Percentiles rank a stretch among this genome's conserved stretches.
phyloP scores from a whole-genome alignment of 768 basidiomycete species.

The Boletus tomentosulus region DNA sequence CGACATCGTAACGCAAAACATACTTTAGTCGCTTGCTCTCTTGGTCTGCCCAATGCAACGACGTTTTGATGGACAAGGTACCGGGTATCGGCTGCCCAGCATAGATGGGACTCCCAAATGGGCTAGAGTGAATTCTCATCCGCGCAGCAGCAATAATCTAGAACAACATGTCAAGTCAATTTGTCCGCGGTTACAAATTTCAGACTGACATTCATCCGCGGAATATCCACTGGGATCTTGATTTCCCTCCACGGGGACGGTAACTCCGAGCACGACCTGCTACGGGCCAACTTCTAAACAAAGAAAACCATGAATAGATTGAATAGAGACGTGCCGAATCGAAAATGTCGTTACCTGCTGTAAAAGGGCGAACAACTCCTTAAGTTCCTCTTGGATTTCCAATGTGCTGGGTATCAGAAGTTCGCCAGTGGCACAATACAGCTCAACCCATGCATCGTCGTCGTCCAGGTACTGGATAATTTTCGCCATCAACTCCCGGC shows the following conservation, averaged over 20 bases:
- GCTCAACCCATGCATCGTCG: constrained; percentile 62
- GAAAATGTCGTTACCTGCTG: constrained; percentile 28
- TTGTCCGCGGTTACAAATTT: neutral
- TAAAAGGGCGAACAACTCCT: constrained; percentile 22
- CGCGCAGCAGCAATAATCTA: constrained; percentile 66
- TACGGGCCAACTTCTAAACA: constrained; percentile 35
- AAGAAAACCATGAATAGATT: constrained; percentile 25
- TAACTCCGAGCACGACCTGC: constrained; percentile 36
- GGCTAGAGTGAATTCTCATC: constrained; percentile 45
- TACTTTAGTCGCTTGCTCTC: constrained; percentile 42
- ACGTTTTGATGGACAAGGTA: constrained; percentile 60
- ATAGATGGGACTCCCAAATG: constrained; percentile 53
- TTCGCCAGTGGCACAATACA: constrained; percentile 69
- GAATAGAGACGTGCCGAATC: constrained; percentile 10
- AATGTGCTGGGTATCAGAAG: constrained; percentile 48
- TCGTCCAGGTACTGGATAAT: constrained; percentile 57
- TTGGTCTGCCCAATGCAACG: constrained; percentile 71
- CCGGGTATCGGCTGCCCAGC: constrained; percentile 86
- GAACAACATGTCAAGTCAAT: constrained; percentile 9
- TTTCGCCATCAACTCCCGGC: constrained; percentile 43
- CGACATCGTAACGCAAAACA: constrained; percentile 73
- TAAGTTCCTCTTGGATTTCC: constrained; percentile 29
- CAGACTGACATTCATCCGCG: constrained; percentile 66
- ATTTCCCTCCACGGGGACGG: constrained; percentile 63
- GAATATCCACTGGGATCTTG: constrained; percentile 82